These are phyloP conservation scores for Fusarium annulatum DNA, from an alignment of 2,329 filamentous ascomycete genomes.

Conservation along the genomic window DNA sequence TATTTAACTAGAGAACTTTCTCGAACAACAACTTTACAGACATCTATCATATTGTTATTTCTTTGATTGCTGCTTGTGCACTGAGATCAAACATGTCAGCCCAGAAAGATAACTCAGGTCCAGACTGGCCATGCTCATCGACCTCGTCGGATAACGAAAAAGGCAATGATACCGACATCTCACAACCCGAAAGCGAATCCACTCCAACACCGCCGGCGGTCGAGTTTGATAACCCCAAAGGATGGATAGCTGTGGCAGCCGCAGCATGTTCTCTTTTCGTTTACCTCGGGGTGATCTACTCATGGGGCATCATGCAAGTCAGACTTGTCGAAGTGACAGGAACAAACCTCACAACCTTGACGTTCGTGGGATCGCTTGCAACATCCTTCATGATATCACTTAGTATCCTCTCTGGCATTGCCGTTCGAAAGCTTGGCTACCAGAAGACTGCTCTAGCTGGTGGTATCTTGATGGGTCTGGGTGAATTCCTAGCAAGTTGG, in stretches of 20 bases:
- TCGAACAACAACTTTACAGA: not conserved
- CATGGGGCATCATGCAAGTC: constrained; percentile 48
- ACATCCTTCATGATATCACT: constrained; percentile 44
- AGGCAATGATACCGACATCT: constrained; percentile 1
- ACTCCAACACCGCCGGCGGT: not conserved
- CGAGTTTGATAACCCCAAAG: constrained; percentile 23
- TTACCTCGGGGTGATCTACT: constrained; percentile 48
- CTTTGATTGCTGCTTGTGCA: fast-evolving
- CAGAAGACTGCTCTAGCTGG: constrained; percentile 39
- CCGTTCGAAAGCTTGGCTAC: constrained; percentile 41
- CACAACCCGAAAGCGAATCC: not conserved
- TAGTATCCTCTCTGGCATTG: constrained; percentile 30
- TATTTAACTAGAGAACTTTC: constrained; percentile 10
- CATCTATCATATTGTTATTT: not conserved
- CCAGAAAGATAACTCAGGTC: fast-evolving
- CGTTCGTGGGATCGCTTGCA: constrained; percentile 46
- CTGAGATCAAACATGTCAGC: not conserved
- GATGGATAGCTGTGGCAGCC: constrained; percentile 34
- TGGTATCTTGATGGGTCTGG: constrained; percentile 44
- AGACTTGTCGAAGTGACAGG: constrained; percentile 40
- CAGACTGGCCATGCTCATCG: not conserved
- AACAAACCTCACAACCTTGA: constrained; percentile 43
- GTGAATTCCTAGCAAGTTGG: constrained; percentile 46
- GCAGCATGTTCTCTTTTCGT: constrained; percentile 43
- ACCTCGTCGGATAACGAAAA: constrained; percentile 30